Percentiles rank a stretch among this genome's conserved stretches.
phyloP scores from a whole-genome alignment of 371 early-diverging fungal species.

The Mucor piriformis region DNA sequence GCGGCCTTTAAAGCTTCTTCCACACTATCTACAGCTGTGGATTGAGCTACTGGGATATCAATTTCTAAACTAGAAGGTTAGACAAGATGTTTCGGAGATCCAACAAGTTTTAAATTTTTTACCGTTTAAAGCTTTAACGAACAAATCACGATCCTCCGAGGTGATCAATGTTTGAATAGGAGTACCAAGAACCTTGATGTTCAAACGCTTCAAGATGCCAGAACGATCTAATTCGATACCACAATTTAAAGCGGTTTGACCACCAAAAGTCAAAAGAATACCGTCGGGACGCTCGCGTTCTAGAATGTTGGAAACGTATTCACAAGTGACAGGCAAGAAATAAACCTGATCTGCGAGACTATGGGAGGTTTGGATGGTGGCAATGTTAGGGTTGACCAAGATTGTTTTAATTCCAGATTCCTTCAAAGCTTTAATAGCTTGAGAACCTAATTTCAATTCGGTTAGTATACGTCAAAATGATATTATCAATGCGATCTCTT shows the following conservation, averaged over 20 bases:
- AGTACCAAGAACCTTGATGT: conserved; percentile 92
- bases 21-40: conserved; percentile 79
- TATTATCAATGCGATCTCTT: too few species aligned
- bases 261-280: conserved; percentile 92
- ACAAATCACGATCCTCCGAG: conserved; percentile 94
- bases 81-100: conserved; percentile 25
- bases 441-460: conserved; percentile 58
- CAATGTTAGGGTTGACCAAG: conserved; percentile 96
- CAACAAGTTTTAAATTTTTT: conserved; percentile 8
- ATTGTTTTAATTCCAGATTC: conserved; percentile 89
- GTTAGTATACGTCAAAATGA: too few species aligned
- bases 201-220: conserved; percentile 75
- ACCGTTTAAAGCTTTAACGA: conserved; percentile 85
- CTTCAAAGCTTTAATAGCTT: conserved; percentile 95
- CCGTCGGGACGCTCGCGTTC: conserved; percentile 94
- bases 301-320: conserved; percentile 86
- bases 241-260: conserved; percentile 92
- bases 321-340: conserved; percentile 94
- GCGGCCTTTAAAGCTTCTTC: conserved; percentile 87
- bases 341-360: conserved; percentile 92
- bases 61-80: conserved; percentile 57
- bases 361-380: conserved; percentile 95
- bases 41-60: conserved; percentile 85
- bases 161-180: conserved; percentile 87
- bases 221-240: conserved; percentile 84